Conservation (phyloP, 805 yeast species). For the Aciculoconidium aculeatum region DNA sequence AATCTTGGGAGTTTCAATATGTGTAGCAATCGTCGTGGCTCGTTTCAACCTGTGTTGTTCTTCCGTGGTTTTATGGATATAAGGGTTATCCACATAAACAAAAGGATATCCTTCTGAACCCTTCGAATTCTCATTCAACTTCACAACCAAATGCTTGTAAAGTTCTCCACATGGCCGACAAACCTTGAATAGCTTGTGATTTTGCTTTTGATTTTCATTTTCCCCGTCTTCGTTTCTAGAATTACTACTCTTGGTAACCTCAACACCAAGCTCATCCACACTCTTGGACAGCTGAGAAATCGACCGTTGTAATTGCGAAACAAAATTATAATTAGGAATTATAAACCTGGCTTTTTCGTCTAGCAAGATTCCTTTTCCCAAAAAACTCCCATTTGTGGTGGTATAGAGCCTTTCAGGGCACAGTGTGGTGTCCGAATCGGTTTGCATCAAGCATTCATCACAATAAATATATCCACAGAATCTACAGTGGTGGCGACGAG, state of each 20-base stretch:
- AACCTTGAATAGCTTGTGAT: conserved; percentile 23
- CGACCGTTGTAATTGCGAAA: too few relatives aligned
- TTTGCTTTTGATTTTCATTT: too few relatives aligned
- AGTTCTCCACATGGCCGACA: conserved; percentile 29
- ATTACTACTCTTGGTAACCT: background rate
- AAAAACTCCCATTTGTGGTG: conserved; percentile 6
- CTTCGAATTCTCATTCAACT: conserved; percentile 8
- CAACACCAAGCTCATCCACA: background rate
- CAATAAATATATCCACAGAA: conserved; percentile 48
- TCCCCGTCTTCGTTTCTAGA: conserved; percentile 4
- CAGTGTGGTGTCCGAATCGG: conserved; percentile 9
- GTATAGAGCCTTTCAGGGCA: conserved; percentile 6
- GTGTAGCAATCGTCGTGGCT: too few relatives aligned
- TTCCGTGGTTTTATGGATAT: conserved; percentile 7
- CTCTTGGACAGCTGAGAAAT: conserved; percentile 9
- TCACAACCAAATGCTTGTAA: conserved; percentile 13
- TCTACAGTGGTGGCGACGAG: conserved; percentile 46
- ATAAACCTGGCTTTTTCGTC: conserved; percentile 27
- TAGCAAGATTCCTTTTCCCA: conserved; percentile 13
- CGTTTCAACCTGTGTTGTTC: background rate
- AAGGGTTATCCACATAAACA: conserved; percentile 23
- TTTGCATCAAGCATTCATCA: conserved; percentile 12
- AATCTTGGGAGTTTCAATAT: too few relatives aligned
- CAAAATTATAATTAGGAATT: conserved; percentile 32
- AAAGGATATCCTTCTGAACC: conserved; percentile 11